Percentiles rank a stretch among this genome's conserved stretches.
phyloP scores from a whole-genome alignment of 257 asterid genomes.

The Penstemon davidsonii region DNA sequence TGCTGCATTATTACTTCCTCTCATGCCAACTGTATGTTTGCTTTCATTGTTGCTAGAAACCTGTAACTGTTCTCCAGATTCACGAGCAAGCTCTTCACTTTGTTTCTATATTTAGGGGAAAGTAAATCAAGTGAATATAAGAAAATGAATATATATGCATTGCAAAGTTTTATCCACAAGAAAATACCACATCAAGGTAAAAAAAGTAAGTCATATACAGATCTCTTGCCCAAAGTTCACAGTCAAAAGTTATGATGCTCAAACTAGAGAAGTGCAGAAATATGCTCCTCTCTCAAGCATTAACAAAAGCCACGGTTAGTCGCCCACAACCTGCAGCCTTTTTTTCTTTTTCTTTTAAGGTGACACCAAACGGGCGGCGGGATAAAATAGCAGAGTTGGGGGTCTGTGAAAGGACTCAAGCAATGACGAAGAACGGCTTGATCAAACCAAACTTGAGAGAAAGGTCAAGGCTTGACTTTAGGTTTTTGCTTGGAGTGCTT shows the following conservation, averaged over 20 bases:
- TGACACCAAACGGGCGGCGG: not conserved
- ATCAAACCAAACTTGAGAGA: not conserved
- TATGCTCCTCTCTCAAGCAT: constrained; percentile 1
- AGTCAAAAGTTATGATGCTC: constrained; percentile 15
- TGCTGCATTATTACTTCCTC: constrained; percentile 36
- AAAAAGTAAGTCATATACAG: not conserved
- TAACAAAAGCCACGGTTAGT: constrained; percentile 13
- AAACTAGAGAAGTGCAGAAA: not conserved
- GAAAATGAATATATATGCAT: not conserved
- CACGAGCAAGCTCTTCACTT: constrained; percentile 55
- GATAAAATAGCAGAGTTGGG: too few relatives aligned
- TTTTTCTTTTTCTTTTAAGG: constrained; percentile 9
- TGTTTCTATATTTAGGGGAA: constrained; percentile 45
- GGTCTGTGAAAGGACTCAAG: too few relatives aligned
- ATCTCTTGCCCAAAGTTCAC: constrained; percentile 1
- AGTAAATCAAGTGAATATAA: not conserved
- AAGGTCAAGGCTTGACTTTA: not conserved
- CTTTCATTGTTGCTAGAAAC: constrained; percentile 40
- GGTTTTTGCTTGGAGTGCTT: not conserved
- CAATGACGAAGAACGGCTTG: too few relatives aligned
- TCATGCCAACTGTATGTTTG: constrained; percentile 40
- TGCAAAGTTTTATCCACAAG: not conserved
- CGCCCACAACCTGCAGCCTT: constrained; percentile 6
- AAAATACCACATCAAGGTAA: constrained; percentile 15
- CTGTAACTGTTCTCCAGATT: constrained; percentile 56